Evolutionary conservation across 2,329 filamentous ascomycete genomes (phyloP).

Genomic region (Colletotrichum karsti): DNA sequence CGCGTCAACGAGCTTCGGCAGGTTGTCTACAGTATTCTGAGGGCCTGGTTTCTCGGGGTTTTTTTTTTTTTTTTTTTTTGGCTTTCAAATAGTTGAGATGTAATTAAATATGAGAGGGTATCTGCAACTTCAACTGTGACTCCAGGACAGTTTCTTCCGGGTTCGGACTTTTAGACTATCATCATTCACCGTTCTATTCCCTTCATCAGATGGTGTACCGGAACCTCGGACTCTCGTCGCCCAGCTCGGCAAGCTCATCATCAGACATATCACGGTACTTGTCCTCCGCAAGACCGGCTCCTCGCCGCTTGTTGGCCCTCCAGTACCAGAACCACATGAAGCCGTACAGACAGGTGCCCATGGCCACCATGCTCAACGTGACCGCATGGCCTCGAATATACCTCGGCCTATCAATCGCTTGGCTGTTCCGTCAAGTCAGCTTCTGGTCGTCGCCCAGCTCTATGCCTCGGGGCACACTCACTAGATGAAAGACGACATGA

Average conservation of each 20-base stretch:
- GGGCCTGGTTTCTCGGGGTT: too few relatives aligned
- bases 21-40: too few relatives aligned
- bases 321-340: slow-evolving; percentile 44
- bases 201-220: slow-evolving; percentile 49
- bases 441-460: too few relatives aligned
- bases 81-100: too few relatives aligned
- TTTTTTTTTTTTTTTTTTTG: too few relatives aligned
- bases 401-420: slow-evolving; percentile 58
- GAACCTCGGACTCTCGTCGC: slow-evolving; percentile 61
- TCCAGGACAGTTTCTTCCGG: too few relatives aligned
- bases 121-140: too few relatives aligned
- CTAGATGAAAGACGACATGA: slow-evolving; percentile 42
- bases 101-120: too few relatives aligned
- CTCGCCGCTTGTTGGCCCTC: slow-evolving; percentile 55
- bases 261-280: slow-evolving; percentile 51
- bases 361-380: slow-evolving; percentile 37
- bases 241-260: slow-evolving; percentile 58
- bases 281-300: slow-evolving; percentile 45
- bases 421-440: slow-evolving; percentile 38
- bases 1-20: too few relatives aligned
- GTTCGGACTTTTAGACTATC: too few relatives aligned
- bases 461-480: not conserved
- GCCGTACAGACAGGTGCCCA: slow-evolving; percentile 41
- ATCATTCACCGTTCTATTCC: too few relatives aligned
- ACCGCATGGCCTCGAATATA: slow-evolving; percentile 69